These are phyloP conservation scores for Fusarium humuli DNA, from an alignment of 2,329 filamentous ascomycete species.

Conservation along the genomic window DNA sequence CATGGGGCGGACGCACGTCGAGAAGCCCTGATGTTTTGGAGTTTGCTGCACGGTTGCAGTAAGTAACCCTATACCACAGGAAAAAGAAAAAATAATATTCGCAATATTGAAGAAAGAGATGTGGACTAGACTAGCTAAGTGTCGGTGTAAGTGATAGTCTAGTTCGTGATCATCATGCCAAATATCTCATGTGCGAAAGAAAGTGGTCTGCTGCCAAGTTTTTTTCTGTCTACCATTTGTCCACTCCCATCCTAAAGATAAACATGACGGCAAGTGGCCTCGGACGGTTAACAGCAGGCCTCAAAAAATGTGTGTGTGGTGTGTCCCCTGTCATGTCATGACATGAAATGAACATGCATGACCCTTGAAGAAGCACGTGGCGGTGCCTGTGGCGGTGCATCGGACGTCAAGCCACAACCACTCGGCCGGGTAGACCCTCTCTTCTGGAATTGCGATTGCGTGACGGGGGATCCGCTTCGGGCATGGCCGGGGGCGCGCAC, in stretches of 20 bases:
- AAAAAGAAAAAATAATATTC: slow-evolving; percentile 4
- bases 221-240: slow-evolving; percentile 4
- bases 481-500: slow-evolving; percentile 27
- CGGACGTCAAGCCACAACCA: slow-evolving; percentile 28
- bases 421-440: slow-evolving; percentile 38
- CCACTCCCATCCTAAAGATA: background rate
- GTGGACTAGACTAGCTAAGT: background rate
- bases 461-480: slow-evolving; percentile 38
- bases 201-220: slow-evolving; percentile 38
- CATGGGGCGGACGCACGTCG: slow-evolving; percentile 20
- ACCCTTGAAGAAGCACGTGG: slow-evolving; percentile 37
- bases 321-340: slow-evolving; percentile 22
- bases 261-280: background rate
- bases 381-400: slow-evolving; percentile 33
- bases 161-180: slow-evolving; percentile 21
- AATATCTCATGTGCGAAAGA: slow-evolving; percentile 17
- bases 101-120: background rate
- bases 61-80: slow-evolving; percentile 41
- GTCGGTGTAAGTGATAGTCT: slow-evolving; percentile 15
- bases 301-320: slow-evolving; percentile 25
- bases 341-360: slow-evolving; percentile 29
- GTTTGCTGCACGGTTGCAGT: slow-evolving; percentile 12
- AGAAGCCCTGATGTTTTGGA: slow-evolving; percentile 28
- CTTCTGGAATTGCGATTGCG: background rate
- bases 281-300: slow-evolving; percentile 20